Base-by-base conservation (phyloP, 371 early-diverging fungal species). In the Apophysomyces elegans region DNA sequence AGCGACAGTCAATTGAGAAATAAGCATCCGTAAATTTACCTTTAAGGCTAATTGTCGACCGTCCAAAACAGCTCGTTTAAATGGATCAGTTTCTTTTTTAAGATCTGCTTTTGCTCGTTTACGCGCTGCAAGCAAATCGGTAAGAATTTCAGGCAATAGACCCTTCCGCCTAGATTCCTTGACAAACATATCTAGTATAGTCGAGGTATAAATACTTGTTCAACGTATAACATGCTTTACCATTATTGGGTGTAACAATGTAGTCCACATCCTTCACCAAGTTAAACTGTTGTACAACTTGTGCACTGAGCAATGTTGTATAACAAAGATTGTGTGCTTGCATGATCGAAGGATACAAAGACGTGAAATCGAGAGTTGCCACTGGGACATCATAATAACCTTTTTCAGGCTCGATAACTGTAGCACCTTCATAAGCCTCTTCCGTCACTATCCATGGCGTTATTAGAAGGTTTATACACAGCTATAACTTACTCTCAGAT, bases 271-370 rank as follows among this genome's bases (percentile, higher is more conserved):
- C 94, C 67, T 87, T 84, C 18, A 87, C 86, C 21, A 98, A 79
- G 18, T 79, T 77, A 46, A 86, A 77, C 60, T 80, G 80, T 65
- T 92, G 87, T 21, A 91, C 86, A 11, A 80, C 75, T 11, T 82
- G 70, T 7, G 76, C 75, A 43, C 76, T 83, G 57, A 99, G 67
- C 38, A 97, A 84, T 0, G 99, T 99, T 0, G 99, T 96, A 77
- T 99, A 99, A 78, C 99, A 99, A 18, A 99, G 82, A 73, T 99
- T 99, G 76, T 99, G 98, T 6, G 98, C 99, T 91, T 99, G 99
- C 97, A 99, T 99, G 72, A 99, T 99, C 9, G 99, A 99, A 9
- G 99, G 99, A 80, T 99, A 99, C 75, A 99, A 88, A 0, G 99
- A 99, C 0, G 93, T 93, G 81, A 99, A 99, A 90, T 99, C 99